Evolutionary conservation across 2,329 filamentous ascomycete genomes (phyloP).

Genomic region (Colletotrichum cordylinicola): DNA sequence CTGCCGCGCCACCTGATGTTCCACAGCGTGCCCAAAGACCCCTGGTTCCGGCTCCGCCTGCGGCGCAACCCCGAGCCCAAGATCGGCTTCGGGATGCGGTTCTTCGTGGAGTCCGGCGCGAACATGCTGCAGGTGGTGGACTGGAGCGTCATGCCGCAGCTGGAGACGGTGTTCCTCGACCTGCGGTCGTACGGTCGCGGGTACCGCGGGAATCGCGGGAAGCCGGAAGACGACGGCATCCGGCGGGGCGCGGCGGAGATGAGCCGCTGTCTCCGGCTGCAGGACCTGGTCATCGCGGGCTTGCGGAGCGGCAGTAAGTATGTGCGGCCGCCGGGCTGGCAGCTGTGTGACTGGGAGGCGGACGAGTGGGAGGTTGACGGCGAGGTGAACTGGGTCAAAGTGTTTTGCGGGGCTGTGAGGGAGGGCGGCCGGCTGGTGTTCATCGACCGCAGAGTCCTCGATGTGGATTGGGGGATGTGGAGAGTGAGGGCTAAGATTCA

Average conservation of each 20-base stretch:
- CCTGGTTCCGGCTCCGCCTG: background rate
- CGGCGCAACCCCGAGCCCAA: background rate
- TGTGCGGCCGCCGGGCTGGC: background rate
- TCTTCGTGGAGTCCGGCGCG: background rate
- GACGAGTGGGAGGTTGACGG: background rate
- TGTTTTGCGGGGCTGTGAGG: slow-evolving; percentile 8
- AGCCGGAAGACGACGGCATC: background rate
- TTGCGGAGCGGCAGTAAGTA: background rate
- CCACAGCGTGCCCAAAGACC: background rate
- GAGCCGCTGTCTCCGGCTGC: slow-evolving; percentile 3
- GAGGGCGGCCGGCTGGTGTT: slow-evolving; percentile 13
- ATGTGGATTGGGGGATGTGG: slow-evolving; percentile 10
- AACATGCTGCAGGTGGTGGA: background rate
- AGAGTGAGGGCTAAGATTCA: background rate
- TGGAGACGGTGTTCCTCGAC: slow-evolving; percentile 18
- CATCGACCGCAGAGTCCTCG: background rate
- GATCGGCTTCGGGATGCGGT: background rate
- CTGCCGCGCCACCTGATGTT: slow-evolving; percentile 5
- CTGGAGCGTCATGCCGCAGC: slow-evolving; percentile 3
- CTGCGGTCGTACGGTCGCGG: slow-evolving; percentile 1
- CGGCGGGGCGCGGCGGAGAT: slow-evolving; percentile 2
- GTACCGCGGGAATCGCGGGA: background rate
- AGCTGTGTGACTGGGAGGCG: background rate
- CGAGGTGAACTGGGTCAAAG: slow-evolving; percentile 18
- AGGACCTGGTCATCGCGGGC: slow-evolving; percentile 4